Conservation (phyloP, 179 eudicot genomes). For the Corrigiola litoralis region DNA sequence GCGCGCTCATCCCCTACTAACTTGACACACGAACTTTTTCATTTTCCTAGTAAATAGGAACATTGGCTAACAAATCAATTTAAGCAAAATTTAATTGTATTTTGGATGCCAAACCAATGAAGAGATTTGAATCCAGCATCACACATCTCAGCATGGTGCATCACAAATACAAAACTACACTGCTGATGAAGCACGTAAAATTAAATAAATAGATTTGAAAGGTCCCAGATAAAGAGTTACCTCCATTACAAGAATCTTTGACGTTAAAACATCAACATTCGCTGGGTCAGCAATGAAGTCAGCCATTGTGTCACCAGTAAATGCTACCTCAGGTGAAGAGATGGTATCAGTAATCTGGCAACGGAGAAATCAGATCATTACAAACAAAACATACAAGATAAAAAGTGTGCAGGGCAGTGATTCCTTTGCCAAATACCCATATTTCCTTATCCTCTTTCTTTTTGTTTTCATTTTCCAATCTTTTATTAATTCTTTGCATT, state of each 20-base stretch:
- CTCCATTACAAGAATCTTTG: constrained; percentile 96
- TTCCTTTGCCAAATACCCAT: neutral
- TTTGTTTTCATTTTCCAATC: neutral
- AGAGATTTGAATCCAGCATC: neutral
- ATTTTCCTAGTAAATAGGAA: neutral
- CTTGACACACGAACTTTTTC: neutral
- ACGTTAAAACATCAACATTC: constrained; percentile 64
- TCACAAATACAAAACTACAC: neutral
- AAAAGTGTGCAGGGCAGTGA: neutral
- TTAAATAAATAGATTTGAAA: neutral
- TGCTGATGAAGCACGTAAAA: neutral
- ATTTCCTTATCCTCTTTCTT: neutral
- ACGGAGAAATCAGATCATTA: constrained; percentile 15
- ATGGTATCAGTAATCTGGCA: constrained; percentile 65
- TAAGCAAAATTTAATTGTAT: neutral
- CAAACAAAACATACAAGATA: neutral
- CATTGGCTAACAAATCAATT: neutral
- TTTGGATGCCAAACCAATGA: neutral
- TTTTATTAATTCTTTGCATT: neutral
- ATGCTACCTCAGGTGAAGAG: constrained; percentile 84
- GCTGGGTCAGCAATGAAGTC: constrained; percentile 63
- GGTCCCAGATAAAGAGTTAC: constrained; percentile 28
- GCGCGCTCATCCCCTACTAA: too few relatives aligned
- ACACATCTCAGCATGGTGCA: neutral
- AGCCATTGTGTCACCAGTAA: constrained; percentile 88